phyloP scores from a whole-genome alignment of 2,329 filamentous ascomycete genomes.

The Neofusicoccum cordaticola region DNA sequence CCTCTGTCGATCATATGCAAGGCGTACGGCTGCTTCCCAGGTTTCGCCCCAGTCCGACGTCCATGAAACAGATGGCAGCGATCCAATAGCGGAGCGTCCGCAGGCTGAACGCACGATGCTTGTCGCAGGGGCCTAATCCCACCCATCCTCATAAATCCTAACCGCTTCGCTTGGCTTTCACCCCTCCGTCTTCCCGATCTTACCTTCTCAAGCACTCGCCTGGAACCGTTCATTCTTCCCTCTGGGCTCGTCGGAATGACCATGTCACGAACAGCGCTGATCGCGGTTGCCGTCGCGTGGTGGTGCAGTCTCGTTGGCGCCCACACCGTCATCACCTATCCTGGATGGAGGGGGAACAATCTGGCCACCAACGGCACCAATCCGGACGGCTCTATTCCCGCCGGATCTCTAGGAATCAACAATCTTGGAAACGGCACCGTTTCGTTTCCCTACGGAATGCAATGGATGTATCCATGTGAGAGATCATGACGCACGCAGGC shows the following conservation, averaged over 20 bases:
- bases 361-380: conserved; percentile 69
- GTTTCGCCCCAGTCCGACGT: conserved; percentile 2
- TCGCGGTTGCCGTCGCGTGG: conserved; percentile 14
- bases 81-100: conserved; percentile 1
- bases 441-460: conserved; percentile 80
- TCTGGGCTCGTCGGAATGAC: not conserved
- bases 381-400: conserved; percentile 38
- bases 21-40: conserved; percentile 3
- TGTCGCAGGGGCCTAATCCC: not conserved
- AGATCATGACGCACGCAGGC: conserved; percentile 21
- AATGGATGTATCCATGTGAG: conserved; percentile 94
- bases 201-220: not conserved
- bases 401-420: conserved; percentile 46
- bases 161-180: conserved; percentile 4
- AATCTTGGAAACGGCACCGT: conserved; percentile 39
- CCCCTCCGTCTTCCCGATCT: not conserved
- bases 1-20: conserved; percentile 9
- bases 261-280: not conserved
- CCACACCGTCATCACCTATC: conserved; percentile 85
- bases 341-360: conserved; percentile 84
- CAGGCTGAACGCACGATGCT: conserved; percentile 2
- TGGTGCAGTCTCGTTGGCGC: conserved; percentile 51
- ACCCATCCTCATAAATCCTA: conserved; percentile 3
- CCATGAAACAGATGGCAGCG: conserved; percentile 4
- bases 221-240: not conserved